Evolutionary conservation across 129 eudicot genomes (phyloP).

Genomic region (Glebionis coronaria): DNA sequence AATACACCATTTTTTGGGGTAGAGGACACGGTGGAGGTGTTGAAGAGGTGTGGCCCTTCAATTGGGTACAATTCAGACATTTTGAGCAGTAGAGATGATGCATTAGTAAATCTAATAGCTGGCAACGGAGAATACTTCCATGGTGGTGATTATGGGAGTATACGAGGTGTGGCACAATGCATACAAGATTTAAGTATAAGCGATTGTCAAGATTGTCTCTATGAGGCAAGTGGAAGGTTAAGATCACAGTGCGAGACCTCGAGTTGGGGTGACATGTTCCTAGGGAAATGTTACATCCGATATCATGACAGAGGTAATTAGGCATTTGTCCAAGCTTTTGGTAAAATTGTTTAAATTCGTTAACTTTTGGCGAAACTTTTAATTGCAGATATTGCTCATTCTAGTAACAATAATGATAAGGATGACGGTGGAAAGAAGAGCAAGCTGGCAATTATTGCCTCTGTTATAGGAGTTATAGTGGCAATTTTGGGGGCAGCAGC

Average conservation of each 20-base stretch:
- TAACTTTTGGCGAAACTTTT: too few species aligned
- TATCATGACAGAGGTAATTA: conserved; percentile 47
- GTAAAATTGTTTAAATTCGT: too few species aligned
- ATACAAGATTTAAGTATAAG: conserved; percentile 52
- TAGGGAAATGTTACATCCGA: conserved; percentile 60
- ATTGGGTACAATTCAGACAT: conserved; percentile 32
- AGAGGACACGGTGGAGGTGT: conserved; percentile 46
- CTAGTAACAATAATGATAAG: too few species aligned
- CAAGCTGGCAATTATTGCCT: too few species aligned
- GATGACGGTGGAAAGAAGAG: too few species aligned
- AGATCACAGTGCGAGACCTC: conserved; percentile 42
- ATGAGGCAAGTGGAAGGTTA: conserved; percentile 48
- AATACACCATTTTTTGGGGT: conserved; percentile 44
- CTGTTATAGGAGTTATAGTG: too few species aligned
- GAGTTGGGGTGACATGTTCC: conserved; percentile 52
- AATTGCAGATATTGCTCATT: too few species aligned
- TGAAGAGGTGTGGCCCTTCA: conserved; percentile 50
- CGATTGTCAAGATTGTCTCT: conserved; percentile 60
- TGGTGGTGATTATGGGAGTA: conserved; percentile 46
- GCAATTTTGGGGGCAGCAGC: too few species aligned
- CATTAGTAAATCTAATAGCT: conserved; percentile 37
- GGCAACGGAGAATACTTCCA: conserved; percentile 45
- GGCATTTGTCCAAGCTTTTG: too few species aligned
- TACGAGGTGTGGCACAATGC: conserved; percentile 59
- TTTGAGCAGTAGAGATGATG: conserved; percentile 30